A percentile compares a stretch with the other conserved stretches of the same genome.
Evolutionary conservation across 2,329 filamentous ascomycete species (phyloP).

Genomic region (Apiospora kogelbergensis): DNA sequence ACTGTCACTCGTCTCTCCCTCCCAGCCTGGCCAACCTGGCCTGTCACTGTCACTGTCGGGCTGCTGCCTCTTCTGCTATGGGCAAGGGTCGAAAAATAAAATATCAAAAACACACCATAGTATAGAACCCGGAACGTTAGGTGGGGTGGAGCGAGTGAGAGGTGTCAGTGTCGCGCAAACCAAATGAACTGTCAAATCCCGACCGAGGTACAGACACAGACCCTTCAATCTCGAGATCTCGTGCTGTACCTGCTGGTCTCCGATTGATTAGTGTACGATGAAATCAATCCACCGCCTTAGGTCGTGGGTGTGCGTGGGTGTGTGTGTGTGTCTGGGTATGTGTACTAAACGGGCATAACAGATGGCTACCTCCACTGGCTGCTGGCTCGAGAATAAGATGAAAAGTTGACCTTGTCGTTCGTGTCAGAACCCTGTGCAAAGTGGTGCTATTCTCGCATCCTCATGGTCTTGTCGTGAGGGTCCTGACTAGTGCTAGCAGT

Average conservation of each 20-base stretch:
- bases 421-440: constrained; percentile 6
- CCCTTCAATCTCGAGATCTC: constrained; percentile 5
- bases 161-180: background rate
- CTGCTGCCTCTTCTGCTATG: background rate
- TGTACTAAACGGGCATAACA: background rate
- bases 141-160: background rate
- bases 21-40: background rate
- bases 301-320: background rate
- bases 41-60: background rate
- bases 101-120: background rate
- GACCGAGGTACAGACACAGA: background rate
- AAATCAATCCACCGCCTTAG: background rate
- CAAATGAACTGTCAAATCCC: background rate
- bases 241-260: background rate
- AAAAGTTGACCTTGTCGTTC: background rate
- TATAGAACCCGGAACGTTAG: background rate
- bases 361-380: background rate
- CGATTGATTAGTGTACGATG: constrained; percentile 7
- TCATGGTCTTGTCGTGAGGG: background rate
- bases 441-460: background rate
- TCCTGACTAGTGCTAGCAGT: background rate
- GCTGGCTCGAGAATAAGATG: background rate
- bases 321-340: too few species aligned
- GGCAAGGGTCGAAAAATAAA: too few species aligned
- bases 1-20: background rate